These are phyloP conservation scores for Apiotrichum sp. DNA, from an alignment of 1,284 basidiomycete species.

Conservation along the genomic window DNA sequence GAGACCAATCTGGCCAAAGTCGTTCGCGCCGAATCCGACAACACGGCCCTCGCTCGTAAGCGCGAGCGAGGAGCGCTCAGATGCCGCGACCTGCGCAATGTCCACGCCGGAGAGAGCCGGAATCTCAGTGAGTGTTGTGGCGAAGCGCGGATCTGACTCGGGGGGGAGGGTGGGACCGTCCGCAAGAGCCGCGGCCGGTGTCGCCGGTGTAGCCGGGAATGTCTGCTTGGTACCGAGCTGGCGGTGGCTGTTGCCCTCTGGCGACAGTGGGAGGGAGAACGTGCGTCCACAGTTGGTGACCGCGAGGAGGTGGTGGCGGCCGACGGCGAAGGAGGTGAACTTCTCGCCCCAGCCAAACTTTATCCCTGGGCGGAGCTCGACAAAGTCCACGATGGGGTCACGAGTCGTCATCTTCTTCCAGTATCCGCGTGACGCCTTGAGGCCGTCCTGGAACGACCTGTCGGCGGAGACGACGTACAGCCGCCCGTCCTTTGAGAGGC, in stretches of 20 bases:
- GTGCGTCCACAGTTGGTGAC: slow-evolving; percentile 74
- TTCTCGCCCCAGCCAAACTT: slow-evolving; percentile 54
- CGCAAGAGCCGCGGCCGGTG: slow-evolving; percentile 29
- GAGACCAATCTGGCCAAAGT: slow-evolving; percentile 76
- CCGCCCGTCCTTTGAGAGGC: slow-evolving; percentile 61
- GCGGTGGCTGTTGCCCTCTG: slow-evolving; percentile 72
- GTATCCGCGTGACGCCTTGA: slow-evolving; percentile 26
- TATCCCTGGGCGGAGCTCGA: slow-evolving; percentile 51
- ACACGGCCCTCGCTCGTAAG: slow-evolving; percentile 66
- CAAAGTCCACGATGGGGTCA: slow-evolving; percentile 42
- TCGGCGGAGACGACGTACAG: slow-evolving; percentile 63
- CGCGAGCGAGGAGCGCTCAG: slow-evolving; percentile 66
- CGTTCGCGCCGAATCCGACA: slow-evolving; percentile 84
- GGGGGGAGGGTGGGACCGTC: slow-evolving; percentile 23
- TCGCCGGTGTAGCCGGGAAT: slow-evolving; percentile 45
- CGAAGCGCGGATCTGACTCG: slow-evolving; percentile 59
- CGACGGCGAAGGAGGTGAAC: slow-evolving; percentile 66
- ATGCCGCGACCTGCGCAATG: slow-evolving; percentile 66
- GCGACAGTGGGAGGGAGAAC: slow-evolving; percentile 70
- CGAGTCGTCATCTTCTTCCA: slow-evolving; percentile 34
- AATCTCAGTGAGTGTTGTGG: slow-evolving; percentile 69
- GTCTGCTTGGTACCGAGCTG: slow-evolving; percentile 73
- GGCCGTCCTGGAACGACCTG: slow-evolving; percentile 38
- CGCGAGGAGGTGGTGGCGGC: slow-evolving; percentile 75
- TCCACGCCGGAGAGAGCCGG: slow-evolving; percentile 64